Percentiles rank a stretch among this genome's conserved stretches.
These are phyloP conservation scores for Talaromyces sp. DNA, from an alignment of 2,329 filamentous ascomycete species.

Conservation along the genomic window DNA sequence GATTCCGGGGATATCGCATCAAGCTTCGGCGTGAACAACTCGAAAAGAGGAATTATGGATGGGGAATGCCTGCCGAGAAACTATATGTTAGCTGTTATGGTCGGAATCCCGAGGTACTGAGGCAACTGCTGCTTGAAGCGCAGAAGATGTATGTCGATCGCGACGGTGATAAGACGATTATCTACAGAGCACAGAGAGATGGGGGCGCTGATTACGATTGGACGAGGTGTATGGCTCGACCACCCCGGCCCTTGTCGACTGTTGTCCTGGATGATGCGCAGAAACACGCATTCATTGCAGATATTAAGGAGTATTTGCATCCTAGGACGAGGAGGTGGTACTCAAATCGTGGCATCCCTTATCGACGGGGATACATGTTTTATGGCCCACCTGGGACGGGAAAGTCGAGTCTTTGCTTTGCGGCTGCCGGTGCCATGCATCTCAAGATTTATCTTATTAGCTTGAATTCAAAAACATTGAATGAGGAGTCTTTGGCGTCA, in stretches of 20 bases:
- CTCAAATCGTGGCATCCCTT: conserved; percentile 75
- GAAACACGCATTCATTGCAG: conserved; percentile 50
- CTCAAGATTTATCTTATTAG: conserved; percentile 71
- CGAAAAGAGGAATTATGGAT: conserved; percentile 23
- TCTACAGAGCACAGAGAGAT: conserved; percentile 34
- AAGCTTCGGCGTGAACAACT: conserved; percentile 30
- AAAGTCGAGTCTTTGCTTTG: conserved; percentile 70
- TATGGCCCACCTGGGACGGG: conserved; percentile 78
- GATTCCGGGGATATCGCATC: conserved; percentile 59
- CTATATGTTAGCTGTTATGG: conserved; percentile 37
- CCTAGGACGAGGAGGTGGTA: conserved; percentile 67
- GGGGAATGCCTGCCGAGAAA: conserved; percentile 28
- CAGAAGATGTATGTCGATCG: conserved; percentile 36
- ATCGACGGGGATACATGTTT: conserved; percentile 78
- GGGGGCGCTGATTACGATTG: conserved; percentile 26
- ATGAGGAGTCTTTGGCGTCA: conserved; percentile 61
- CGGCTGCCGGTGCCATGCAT: conserved; percentile 66
- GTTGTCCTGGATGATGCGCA: conserved; percentile 52
- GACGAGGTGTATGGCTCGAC: conserved; percentile 41
- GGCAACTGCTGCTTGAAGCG: conserved; percentile 35
- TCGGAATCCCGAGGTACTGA: conserved; percentile 33
- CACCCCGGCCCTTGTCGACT: conserved; percentile 52
- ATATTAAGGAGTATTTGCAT: conserved; percentile 57
- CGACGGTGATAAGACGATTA: conserved; percentile 37
- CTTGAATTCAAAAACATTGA: conserved; percentile 60